phyloP scores from a whole-genome alignment of 2,329 filamentous ascomycete species.

The Xylariaceae sp. region DNA sequence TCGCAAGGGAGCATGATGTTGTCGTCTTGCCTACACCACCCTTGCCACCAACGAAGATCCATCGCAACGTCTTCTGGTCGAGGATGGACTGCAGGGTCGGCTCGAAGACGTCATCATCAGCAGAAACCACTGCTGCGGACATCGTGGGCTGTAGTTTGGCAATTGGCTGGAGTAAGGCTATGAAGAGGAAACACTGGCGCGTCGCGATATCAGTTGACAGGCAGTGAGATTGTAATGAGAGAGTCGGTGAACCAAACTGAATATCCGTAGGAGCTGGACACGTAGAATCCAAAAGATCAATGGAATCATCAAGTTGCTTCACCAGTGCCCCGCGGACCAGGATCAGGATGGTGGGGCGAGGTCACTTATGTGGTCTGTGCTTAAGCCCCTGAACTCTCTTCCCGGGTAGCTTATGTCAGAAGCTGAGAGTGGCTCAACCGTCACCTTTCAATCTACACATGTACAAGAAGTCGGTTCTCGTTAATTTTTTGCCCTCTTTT shows the following conservation, averaged over 20 bases:
- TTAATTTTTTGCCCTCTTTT: too few species aligned
- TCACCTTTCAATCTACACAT: too few species aligned
- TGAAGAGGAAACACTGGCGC: too few species aligned
- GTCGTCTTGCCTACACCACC: slow-evolving; percentile 99
- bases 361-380: too few species aligned
- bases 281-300: slow-evolving; percentile 15
- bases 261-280: background rate
- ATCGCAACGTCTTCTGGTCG: slow-evolving; percentile 92
- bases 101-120: slow-evolving; percentile 82
- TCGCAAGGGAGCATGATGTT: slow-evolving; percentile 97
- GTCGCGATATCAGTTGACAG: background rate
- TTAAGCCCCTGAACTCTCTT: too few species aligned
- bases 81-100: slow-evolving; percentile 93
- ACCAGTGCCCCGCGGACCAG: slow-evolving; percentile 14
- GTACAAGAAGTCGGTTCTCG: too few species aligned
- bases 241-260: too few species aligned
- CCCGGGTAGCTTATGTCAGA: too few species aligned
- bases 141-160: slow-evolving; percentile 34
- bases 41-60: slow-evolving; percentile 99
- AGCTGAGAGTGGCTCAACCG: too few species aligned
- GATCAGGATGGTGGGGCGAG: background rate
- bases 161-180: background rate
- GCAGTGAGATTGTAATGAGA: too few species aligned
- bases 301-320: slow-evolving; percentile 22
- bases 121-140: slow-evolving; percentile 53